Conservation (phyloP, 352 stramenopile genomes). For the Pythium aquatile region DNA sequence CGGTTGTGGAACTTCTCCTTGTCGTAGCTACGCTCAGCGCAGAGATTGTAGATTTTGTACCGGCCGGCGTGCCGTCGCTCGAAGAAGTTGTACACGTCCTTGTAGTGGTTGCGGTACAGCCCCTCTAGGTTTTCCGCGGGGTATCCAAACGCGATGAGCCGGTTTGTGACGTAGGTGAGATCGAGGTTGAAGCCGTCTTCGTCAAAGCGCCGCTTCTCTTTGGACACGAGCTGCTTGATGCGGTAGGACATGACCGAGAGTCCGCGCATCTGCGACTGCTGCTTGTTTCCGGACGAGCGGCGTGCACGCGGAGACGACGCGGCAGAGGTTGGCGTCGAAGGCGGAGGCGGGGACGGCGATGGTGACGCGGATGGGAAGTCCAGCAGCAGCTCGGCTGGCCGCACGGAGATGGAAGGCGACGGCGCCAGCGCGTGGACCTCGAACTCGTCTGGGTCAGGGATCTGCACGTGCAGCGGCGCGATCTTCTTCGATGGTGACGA, state of each 20-base stretch:
- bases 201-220: constrained; percentile 87
- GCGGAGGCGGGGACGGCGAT: constrained; percentile 7
- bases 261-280: constrained; percentile 36
- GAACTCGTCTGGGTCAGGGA: constrained; percentile 11
- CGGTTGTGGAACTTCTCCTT: constrained; percentile 77
- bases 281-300: constrained; percentile 7
- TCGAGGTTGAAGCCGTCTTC: constrained; percentile 91
- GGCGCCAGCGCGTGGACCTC: background rate
- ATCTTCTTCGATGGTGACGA: constrained; percentile 13
- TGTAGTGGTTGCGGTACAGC: constrained; percentile 89
- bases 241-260: constrained; percentile 50
- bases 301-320: constrained; percentile 6
- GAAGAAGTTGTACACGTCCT: constrained; percentile 90
- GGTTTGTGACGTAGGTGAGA: constrained; percentile 88
- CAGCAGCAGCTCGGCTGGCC: constrained; percentile 18
- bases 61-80: constrained; percentile 68
- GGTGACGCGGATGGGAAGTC: constrained; percentile 7
- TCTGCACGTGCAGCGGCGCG: constrained; percentile 22
- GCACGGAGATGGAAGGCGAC: constrained; percentile 16
- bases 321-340: background rate
- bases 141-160: constrained; percentile 89
- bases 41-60: constrained; percentile 93
- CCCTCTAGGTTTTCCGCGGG: constrained; percentile 85
- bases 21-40: constrained; percentile 81
- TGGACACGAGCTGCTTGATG: constrained; percentile 86